phyloP scores from a whole-genome alignment of 345 rosid species.

The Arabidopsis suecica region DNA sequence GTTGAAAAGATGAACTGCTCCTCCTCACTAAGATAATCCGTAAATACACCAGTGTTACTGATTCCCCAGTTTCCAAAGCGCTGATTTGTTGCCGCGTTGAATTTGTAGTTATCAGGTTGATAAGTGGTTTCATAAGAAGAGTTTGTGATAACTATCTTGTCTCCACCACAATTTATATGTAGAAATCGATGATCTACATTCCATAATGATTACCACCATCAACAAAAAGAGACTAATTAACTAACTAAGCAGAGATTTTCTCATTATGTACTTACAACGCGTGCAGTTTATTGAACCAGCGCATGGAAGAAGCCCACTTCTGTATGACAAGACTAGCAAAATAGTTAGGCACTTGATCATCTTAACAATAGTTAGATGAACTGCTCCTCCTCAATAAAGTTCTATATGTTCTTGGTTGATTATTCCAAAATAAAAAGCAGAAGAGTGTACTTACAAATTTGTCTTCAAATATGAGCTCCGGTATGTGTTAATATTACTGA shows the following conservation, averaged over 20 bases:
- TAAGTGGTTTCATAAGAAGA: not conserved
- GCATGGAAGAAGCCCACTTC: constrained; percentile 20
- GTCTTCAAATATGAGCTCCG: constrained; percentile 35
- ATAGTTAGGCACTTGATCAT: not conserved
- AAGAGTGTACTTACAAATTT: constrained; percentile 21
- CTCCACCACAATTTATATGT: constrained; percentile 42
- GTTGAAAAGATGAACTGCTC: constrained; percentile 1
- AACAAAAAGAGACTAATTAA: not conserved
- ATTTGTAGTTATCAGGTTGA: constrained; percentile 21
- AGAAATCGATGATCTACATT: constrained; percentile 21
- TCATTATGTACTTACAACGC: not conserved
- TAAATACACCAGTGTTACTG: constrained; percentile 31
- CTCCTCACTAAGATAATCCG: not conserved
- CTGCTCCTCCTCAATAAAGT: no score
- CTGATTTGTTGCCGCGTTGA: constrained; percentile 17
- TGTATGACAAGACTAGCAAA: not conserved
- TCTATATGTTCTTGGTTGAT: not conserved
- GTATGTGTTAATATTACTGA: constrained; percentile 33
- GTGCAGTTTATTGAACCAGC: constrained; percentile 11
- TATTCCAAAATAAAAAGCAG: not conserved
- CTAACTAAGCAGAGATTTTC: not conserved
- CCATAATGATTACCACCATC: not conserved
- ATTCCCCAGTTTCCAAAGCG: constrained; percentile 28
- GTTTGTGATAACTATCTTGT: not conserved
- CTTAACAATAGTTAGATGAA: no score